These are phyloP conservation scores for Epichloe sp. DNA, from an alignment of 2,329 filamentous ascomycete species.

Conservation along the genomic window DNA sequence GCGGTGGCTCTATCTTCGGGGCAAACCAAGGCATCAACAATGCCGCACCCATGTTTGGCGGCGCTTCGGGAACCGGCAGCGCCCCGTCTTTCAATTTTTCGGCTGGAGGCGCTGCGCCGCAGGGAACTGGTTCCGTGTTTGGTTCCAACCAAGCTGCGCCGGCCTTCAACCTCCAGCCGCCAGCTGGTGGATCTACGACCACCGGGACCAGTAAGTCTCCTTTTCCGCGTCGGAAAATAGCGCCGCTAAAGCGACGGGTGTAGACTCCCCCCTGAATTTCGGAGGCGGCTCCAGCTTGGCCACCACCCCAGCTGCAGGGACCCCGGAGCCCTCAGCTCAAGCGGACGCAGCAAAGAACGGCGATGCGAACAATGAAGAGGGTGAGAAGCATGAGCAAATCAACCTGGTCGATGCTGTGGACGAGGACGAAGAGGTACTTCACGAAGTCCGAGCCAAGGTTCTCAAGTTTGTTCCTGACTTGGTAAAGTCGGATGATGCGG, in stretches of 20 bases:
- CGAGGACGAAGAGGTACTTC: conserved; percentile 56
- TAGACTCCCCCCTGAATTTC: conserved; percentile 42
- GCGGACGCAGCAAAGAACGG: conserved; percentile 27
- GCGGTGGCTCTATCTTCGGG: conserved; percentile 14
- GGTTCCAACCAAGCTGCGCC: conserved; percentile 22
- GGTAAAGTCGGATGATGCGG: conserved; percentile 29
- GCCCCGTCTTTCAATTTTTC: conserved; percentile 28
- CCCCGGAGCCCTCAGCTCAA: conserved; percentile 40
- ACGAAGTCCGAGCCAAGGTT: conserved; percentile 60
- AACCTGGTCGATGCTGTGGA: conserved; percentile 57
- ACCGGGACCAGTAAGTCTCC: conserved; percentile 34
- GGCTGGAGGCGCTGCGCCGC: conserved; percentile 16
- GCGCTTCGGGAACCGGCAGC: conserved; percentile 15
- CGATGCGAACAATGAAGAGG: conserved; percentile 33
- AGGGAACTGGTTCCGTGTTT: conserved; percentile 18
- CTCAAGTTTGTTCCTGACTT: conserved; percentile 42
- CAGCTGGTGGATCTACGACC: conserved; percentile 29
- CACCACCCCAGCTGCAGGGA: conserved; percentile 45
- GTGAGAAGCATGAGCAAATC: conserved; percentile 53
- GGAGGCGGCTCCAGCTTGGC: conserved; percentile 48
- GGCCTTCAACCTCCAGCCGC: conserved; percentile 28
- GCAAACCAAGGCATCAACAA: conserved; percentile 12
- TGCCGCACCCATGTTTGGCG: conserved; percentile 19
- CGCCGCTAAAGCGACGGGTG: conserved; percentile 32
- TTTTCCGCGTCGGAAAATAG: conserved; percentile 28